phyloP scores from a whole-genome alignment of 495 filamentous ascomycete species.

The Rostrohypoxylon terebratum region DNA sequence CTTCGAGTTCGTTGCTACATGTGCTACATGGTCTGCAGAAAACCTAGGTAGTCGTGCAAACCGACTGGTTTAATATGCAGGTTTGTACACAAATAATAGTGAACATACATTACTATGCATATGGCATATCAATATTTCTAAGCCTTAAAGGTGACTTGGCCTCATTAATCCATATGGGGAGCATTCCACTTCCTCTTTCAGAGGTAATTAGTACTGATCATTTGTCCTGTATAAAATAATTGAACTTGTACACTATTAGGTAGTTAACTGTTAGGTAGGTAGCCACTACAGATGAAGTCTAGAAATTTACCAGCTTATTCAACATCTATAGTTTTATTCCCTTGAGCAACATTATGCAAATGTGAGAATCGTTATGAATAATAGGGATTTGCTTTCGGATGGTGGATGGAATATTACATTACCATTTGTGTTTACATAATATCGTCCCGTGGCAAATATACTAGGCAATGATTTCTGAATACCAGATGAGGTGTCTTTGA shows the following conservation, averaged over 20 bases:
- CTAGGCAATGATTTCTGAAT: neutral
- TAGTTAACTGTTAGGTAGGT: too few relatives aligned
- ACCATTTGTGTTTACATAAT: neutral
- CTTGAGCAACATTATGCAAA: neutral
- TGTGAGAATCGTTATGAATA: neutral
- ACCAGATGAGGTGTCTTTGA: neutral
- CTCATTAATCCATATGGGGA: neutral
- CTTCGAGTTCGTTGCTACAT: conserved; percentile 35
- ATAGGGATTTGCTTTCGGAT: neutral
- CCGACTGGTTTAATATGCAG: conserved; percentile 19
- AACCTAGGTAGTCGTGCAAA: conserved; percentile 28
- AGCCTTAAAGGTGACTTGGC: neutral
- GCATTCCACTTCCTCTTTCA: neutral
- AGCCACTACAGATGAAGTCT: too few relatives aligned
- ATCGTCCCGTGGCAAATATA: neutral
- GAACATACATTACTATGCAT: conserved; percentile 42
- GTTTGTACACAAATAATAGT: conserved; percentile 49
- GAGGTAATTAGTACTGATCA: neutral
- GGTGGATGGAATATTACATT: neutral
- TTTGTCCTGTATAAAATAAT: neutral
- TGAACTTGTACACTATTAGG: neutral
- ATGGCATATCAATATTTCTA: neutral
- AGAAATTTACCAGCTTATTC: too few relatives aligned
- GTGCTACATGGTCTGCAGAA: conserved; percentile 29
- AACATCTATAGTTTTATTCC: too few relatives aligned